Percentiles rank a stretch among this genome's conserved stretches.
phyloP scores from a whole-genome alignment of 495 filamentous ascomycete species.

The Aspergillus heteromorphus region DNA sequence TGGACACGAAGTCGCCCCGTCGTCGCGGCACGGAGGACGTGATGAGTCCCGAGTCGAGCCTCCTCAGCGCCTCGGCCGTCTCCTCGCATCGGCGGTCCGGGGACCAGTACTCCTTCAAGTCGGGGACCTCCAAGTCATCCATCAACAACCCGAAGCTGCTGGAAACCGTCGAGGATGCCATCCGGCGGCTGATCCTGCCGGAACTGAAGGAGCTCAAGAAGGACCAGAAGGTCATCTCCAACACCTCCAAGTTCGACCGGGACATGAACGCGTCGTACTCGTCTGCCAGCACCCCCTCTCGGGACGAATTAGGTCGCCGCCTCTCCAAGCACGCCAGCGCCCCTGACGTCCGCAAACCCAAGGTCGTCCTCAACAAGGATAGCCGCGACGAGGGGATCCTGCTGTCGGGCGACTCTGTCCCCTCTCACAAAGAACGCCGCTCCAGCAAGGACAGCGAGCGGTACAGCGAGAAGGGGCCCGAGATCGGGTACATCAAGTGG shows the following conservation, averaged over 20 bases:
- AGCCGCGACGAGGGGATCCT: constrained; percentile 55
- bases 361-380: constrained; percentile 57
- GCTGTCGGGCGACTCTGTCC: constrained; percentile 44
- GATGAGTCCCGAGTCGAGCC: constrained; percentile 64
- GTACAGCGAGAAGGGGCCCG: constrained; percentile 45
- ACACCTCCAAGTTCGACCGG: constrained; percentile 57
- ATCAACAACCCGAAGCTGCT: constrained; percentile 95
- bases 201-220: constrained; percentile 88
- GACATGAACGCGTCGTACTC: constrained; percentile 55
- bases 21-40: constrained; percentile 63
- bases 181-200: constrained; percentile 83
- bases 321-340: constrained; percentile 66
- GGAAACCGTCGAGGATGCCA: constrained; percentile 93
- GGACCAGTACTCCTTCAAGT: constrained; percentile 70
- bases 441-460: constrained; percentile 40
- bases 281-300: constrained; percentile 55
- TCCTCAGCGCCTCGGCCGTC: constrained; percentile 64
- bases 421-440: constrained; percentile 41
- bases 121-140: constrained; percentile 73
- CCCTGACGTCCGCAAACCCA: constrained; percentile 62
- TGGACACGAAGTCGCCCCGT: constrained; percentile 51
- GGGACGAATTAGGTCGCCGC: constrained; percentile 53
- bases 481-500: constrained; percentile 42
- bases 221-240: constrained; percentile 67
- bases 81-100: constrained; percentile 64